phyloP scores from a whole-genome alignment of 345 rosid species.

The Salix viminalis region DNA sequence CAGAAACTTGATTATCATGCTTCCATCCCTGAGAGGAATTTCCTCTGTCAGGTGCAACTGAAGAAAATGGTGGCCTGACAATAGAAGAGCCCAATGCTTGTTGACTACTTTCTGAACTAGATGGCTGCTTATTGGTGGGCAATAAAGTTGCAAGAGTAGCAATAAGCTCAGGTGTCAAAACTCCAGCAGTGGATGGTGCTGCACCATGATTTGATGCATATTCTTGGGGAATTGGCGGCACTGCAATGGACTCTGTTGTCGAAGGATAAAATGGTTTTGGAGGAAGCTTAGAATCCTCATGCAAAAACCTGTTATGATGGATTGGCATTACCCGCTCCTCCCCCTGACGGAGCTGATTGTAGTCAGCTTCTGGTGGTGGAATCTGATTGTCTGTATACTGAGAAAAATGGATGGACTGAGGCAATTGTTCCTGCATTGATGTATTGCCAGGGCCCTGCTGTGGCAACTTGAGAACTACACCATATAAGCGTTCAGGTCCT shows the following conservation, averaged over 20 bases:
- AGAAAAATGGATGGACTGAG: slow-evolving; percentile 34
- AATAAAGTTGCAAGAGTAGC: slow-evolving; percentile 67
- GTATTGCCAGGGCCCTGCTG: slow-evolving; percentile 43
- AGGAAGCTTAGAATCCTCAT: slow-evolving; percentile 43
- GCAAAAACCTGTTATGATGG: slow-evolving; percentile 44
- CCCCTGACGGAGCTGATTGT: slow-evolving; percentile 30
- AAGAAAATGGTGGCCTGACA: slow-evolving; percentile 35
- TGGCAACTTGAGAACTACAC: slow-evolving; percentile 83
- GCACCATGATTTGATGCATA: slow-evolving; percentile 28
- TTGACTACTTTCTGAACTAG: slow-evolving; percentile 44
- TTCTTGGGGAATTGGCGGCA: slow-evolving; percentile 35
- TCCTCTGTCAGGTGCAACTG: slow-evolving; percentile 34
- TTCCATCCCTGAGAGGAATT: slow-evolving; percentile 49
- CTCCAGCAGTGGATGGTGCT: slow-evolving; percentile 51
- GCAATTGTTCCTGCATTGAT: slow-evolving; percentile 33
- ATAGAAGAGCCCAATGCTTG: slow-evolving; percentile 39
- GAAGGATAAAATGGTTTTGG: slow-evolving; percentile 34
- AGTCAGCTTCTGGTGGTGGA: slow-evolving; percentile 36
- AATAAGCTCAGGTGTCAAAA: slow-evolving; percentile 77
- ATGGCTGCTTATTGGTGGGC: slow-evolving; percentile 50
- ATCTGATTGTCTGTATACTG: slow-evolving; percentile 36
- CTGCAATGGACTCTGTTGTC: slow-evolving; percentile 30
- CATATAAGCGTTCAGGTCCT: slow-evolving; percentile 91
- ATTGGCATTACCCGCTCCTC: slow-evolving; percentile 37
- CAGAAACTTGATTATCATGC: slow-evolving; percentile 39